phyloP scores from a whole-genome alignment of 768 basidiomycete species.

The Naganishia onofrii region DNA sequence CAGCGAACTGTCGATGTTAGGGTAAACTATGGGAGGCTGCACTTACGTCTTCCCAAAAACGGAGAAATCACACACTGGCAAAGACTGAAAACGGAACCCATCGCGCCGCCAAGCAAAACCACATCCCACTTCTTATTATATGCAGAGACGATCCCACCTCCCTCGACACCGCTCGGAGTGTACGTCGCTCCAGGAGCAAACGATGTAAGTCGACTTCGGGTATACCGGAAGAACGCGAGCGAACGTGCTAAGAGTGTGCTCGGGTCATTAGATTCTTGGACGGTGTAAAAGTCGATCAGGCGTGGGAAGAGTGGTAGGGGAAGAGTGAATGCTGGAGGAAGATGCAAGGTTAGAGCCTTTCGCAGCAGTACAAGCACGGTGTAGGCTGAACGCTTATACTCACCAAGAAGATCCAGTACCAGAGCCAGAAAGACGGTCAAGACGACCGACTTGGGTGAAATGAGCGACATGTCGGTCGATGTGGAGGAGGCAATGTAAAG shows the following conservation, averaged over 20 bases:
- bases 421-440: conserved; percentile 83
- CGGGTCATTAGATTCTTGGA: conserved; percentile 72
- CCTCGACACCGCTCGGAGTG: conserved; percentile 47
- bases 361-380: background rate
- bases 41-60: conserved; percentile 68
- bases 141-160: conserved; percentile 34
- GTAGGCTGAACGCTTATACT: conserved; percentile 44
- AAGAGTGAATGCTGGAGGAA: conserved; percentile 72
- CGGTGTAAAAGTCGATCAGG: conserved; percentile 87
- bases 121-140: conserved; percentile 75
- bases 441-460: conserved; percentile 57
- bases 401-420: conserved; percentile 78
- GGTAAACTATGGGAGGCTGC: background rate
- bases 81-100: conserved; percentile 61
- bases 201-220: conserved; percentile 61
- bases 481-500: background rate
- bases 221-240: conserved; percentile 63
- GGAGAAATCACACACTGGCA: conserved; percentile 60
- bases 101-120: conserved; percentile 87
- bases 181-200: conserved; percentile 61
- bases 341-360: background rate
- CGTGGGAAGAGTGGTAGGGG: conserved; percentile 97
- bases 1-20: background rate
- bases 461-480: background rate
- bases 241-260: conserved; percentile 71